Evolutionary conservation across 139 green algal genomes (phyloP).

Genomic region (Tetraselmis striata): DNA sequence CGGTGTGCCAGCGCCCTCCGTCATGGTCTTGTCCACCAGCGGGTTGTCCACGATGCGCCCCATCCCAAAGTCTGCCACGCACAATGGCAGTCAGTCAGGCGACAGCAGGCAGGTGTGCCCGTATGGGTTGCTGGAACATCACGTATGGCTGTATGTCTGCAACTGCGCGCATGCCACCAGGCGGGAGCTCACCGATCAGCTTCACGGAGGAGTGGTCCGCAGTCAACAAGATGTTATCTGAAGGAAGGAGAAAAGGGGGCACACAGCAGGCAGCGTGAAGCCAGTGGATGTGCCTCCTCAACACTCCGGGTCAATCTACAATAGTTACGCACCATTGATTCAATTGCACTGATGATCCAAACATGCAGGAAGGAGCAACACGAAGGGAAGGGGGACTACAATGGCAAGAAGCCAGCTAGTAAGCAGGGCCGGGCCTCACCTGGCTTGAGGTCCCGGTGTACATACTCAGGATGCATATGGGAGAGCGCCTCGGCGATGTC

Average conservation of each 20-base stretch:
- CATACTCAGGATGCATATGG: neutral
- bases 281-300: no score
- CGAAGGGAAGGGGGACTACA: no score
- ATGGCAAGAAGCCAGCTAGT: no score
- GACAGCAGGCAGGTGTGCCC: neutral
- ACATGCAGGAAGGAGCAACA: no score
- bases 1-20: neutral
- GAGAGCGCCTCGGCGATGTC: neutral
- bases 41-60: neutral
- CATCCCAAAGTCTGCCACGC: slow-evolving; percentile 1
- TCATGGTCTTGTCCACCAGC: neutral
- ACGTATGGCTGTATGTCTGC: no score
- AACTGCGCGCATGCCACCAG: no score
- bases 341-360: no score
- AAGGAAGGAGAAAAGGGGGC: no score
- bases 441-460: neutral
- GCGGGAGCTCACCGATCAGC: neutral
- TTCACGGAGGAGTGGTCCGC: neutral
- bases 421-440: neutral
- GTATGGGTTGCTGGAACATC: no score
- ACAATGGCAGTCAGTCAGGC: neutral
- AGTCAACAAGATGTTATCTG: neutral
- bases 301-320: no score
- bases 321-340: no score
- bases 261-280: no score